phyloP scores from a whole-genome alignment of 805 yeast species.

The Pichia insulana region DNA sequence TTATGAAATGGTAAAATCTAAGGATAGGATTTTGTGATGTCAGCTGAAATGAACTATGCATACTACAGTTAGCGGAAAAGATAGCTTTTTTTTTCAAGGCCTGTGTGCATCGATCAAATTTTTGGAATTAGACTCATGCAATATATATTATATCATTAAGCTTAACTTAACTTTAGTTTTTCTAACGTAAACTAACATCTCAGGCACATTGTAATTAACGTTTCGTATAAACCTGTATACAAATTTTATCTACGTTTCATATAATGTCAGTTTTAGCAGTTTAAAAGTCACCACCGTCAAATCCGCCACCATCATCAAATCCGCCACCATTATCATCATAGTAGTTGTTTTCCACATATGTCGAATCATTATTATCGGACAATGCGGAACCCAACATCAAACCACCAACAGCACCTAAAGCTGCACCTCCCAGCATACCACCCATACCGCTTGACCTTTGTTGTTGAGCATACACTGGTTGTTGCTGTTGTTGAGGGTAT shows the following conservation, averaged over 20 bases:
- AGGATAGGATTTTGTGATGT: too few relatives aligned
- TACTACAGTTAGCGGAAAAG: too few relatives aligned
- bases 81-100: too few relatives aligned
- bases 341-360: neutral
- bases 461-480: conserved; percentile 7
- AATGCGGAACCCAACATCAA: conserved; percentile 18
- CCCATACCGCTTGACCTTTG: conserved; percentile 14
- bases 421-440: conserved; percentile 26
- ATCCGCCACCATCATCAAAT: conserved; percentile 1
- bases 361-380: conserved; percentile 5
- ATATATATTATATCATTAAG: too few relatives aligned
- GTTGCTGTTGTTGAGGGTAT: conserved; percentile 6
- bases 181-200: too few relatives aligned
- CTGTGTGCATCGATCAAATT: too few relatives aligned
- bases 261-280: too few relatives aligned
- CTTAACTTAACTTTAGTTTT: too few relatives aligned
- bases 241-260: neutral
- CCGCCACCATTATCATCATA: conserved; percentile 14
- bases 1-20: neutral
- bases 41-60: too few relatives aligned
- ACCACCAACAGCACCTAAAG: conserved; percentile 27
- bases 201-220: too few relatives aligned
- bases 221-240: neutral
- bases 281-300: conserved; percentile 8
- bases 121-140: too few relatives aligned